These are phyloP conservation scores for Canariomyces notabilis DNA, from an alignment of 2,329 filamentous ascomycete genomes.

Conservation along the genomic window DNA sequence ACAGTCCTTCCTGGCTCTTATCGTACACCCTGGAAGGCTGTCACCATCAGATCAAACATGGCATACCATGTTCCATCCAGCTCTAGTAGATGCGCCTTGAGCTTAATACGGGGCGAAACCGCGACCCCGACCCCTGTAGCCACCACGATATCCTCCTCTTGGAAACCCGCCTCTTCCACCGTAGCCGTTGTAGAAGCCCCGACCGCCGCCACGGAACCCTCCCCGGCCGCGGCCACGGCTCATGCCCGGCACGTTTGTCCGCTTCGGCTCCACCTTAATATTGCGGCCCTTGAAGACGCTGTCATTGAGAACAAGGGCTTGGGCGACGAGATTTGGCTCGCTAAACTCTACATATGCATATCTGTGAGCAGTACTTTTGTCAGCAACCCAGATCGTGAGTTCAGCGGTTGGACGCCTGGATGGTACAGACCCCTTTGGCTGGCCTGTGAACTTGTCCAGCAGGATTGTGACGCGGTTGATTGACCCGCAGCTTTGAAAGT, in stretches of 20 bases:
- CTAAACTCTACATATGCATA: constrained; percentile 99
- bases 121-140: constrained; percentile 61
- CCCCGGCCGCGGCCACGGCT: constrained; percentile 63
- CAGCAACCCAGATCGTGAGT: constrained; percentile 8
- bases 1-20: constrained; percentile 7
- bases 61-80: background rate
- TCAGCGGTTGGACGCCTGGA: constrained; percentile 4
- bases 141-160: constrained; percentile 51
- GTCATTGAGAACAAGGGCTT: constrained; percentile 92
- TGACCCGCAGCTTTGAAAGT: constrained; percentile 94
- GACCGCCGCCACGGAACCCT: constrained; percentile 46
- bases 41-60: background rate
- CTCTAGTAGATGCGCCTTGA: background rate
- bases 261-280: constrained; percentile 91
- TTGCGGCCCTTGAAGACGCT: constrained; percentile 92
- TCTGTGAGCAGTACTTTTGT: constrained; percentile 41
- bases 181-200: constrained; percentile 41
- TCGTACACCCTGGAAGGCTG: constrained; percentile 9
- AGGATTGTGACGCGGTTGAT: constrained; percentile 98
- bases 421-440: constrained; percentile 84
- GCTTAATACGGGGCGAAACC: constrained; percentile 61
- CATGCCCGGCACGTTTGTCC: constrained; percentile 95
- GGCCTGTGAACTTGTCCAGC: constrained; percentile 95
- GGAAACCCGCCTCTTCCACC: constrained; percentile 50
- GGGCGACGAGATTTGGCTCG: constrained; percentile 85